Conservation (phyloP, 305 asterid species). For the Solanum chacoense region DNA sequence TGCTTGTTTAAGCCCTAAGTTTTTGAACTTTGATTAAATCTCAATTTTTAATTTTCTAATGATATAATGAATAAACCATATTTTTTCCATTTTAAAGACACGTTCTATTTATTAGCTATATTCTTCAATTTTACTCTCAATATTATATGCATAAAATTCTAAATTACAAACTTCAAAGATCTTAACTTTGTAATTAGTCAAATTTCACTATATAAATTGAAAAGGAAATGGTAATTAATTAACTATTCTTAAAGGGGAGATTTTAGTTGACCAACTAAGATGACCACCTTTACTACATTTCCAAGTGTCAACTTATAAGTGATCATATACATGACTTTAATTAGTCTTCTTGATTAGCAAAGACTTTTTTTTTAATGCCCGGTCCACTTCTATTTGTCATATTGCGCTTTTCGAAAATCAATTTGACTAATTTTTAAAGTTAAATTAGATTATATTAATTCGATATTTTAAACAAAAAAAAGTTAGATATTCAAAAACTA, state of each 20-base stretch:
- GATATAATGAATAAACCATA: background rate
- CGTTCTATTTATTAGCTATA: background rate
- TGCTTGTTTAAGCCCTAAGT: background rate
- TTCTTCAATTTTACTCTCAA: background rate
- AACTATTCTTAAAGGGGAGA: background rate
- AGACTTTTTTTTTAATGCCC: background rate
- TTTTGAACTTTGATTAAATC: background rate
- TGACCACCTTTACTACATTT: background rate
- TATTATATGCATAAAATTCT: background rate
- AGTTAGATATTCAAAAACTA: background rate
- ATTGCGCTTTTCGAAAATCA: fast-evolving
- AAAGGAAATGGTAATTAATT: background rate
- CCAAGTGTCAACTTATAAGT: background rate
- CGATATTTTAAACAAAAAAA: too few relatives aligned
- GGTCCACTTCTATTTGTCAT: too few relatives aligned
- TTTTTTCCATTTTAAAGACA: background rate
- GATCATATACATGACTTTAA: background rate
- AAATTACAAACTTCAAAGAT: background rate
- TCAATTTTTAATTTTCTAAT: background rate
- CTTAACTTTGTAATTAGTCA: background rate
- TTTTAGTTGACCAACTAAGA: background rate
- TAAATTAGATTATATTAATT: too few relatives aligned
- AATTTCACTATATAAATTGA: background rate
- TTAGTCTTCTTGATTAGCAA: background rate
- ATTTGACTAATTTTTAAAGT: too few relatives aligned